Conservation (phyloP, 2,329 filamentous ascomycete species). For the Chaetothyriales sp. region DNA sequence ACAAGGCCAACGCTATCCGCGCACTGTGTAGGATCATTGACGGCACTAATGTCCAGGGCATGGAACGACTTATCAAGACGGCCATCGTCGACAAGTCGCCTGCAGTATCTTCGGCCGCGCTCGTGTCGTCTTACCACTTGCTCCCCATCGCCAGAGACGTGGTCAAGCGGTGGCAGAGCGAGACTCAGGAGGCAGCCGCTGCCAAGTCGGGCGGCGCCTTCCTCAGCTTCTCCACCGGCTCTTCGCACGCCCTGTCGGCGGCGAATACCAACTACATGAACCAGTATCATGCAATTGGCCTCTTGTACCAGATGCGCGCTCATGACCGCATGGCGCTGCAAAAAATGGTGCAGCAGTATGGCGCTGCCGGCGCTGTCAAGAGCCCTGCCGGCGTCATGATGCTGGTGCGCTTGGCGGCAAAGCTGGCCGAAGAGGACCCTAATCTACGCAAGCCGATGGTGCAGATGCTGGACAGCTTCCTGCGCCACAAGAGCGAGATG, state of each 20-base stretch:
- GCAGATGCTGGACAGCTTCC: constrained; percentile 87
- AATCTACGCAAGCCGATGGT: constrained; percentile 91
- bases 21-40: constrained; percentile 94
- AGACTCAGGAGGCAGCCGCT: constrained; percentile 91
- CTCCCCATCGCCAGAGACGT: constrained; percentile 92
- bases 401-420: constrained; percentile 81
- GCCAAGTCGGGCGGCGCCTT: constrained; percentile 85
- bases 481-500: constrained; percentile 98
- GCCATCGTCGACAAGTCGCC: constrained; percentile 98
- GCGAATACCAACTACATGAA: constrained; percentile 89
- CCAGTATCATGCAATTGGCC: constrained; percentile 94
- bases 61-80: constrained; percentile 97
- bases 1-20: constrained; percentile 88
- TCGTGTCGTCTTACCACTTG: constrained; percentile 95
- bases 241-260: constrained; percentile 55
- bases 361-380: constrained; percentile 80
- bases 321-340: constrained; percentile 97
- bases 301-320: constrained; percentile 93
- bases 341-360: constrained; percentile 99
- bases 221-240: constrained; percentile 76
- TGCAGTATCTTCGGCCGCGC: constrained; percentile 86
- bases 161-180: constrained; percentile 93
- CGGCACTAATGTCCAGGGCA: constrained; percentile 89
- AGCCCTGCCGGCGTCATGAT: constrained; percentile 85
- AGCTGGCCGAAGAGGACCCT: constrained; percentile 84